Evolutionary conservation across 1,284 basidiomycete species (phyloP).

Genomic region (Ceratobasidium sp.): DNA sequence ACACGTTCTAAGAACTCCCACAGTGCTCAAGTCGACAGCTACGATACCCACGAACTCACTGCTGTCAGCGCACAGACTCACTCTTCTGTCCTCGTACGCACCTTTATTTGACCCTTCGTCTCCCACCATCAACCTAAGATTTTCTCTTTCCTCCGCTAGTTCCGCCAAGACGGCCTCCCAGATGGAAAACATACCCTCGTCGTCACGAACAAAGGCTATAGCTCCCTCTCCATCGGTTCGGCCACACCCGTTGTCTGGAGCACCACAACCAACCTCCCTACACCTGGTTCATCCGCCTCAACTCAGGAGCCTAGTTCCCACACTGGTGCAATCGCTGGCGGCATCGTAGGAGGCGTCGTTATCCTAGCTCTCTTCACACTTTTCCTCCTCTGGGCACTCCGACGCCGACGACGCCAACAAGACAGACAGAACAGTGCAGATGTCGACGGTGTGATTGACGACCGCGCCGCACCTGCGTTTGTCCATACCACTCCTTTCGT

Average conservation of each 20-base stretch:
- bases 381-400: slow-evolving; percentile 10
- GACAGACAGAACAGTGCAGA: no score
- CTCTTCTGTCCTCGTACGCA: slow-evolving; percentile 21
- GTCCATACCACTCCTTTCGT: slow-evolving; percentile 18
- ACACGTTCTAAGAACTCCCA: not conserved
- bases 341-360: slow-evolving; percentile 7
- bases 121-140: no score
- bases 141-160: no score
- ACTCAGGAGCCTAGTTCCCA: not conserved
- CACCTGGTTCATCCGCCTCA: not conserved
- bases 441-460: not conserved
- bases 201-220: slow-evolving; percentile 16
- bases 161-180: slow-evolving; percentile 23
- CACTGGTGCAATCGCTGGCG: not conserved
- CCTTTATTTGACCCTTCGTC: not conserved
- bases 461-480: slow-evolving; percentile 3
- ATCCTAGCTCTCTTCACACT: not conserved
- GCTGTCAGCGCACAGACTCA: slow-evolving; percentile 28
- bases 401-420: slow-evolving; percentile 6
- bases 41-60: not conserved
- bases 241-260: slow-evolving; percentile 22
- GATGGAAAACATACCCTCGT: slow-evolving; percentile 21
- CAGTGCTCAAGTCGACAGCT: slow-evolving; percentile 27
- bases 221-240: slow-evolving; percentile 18
- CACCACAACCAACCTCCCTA: not conserved